Evolutionary conservation across 2,329 filamentous ascomycete genomes (phyloP), one percentile per base, ranked within the genome.

Genomic region (Colletotrichum noveboracense): DNA sequence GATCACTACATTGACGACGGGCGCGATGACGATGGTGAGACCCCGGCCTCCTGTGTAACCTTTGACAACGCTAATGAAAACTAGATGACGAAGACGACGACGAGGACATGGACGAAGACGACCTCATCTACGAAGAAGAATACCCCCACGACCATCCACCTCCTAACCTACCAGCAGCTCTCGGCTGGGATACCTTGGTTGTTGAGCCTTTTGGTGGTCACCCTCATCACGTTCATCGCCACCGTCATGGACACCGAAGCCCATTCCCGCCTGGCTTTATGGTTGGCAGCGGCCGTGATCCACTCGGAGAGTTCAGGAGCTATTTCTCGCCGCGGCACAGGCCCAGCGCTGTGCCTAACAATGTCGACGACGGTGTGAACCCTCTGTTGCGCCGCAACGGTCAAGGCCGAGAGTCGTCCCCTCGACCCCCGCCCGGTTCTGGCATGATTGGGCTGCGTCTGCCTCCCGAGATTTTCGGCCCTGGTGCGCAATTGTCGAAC

Each of bases 281-380:
- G 79, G 91, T 93, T 79, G 88, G 90, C 76, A 88, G 87, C 36
- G 81, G 81, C 77, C 89, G 90, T 55, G 90, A 91, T 79, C 88
- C 87, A 56, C 80, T 89, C 69, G 84, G 74, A 62, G 88, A 90
- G 73, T 89, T 90, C 79, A 86, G 87, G 58, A 88, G 83, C 78
- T 88, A 87, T 75, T 88, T 84, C 87, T 85, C 85, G 26, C 84
- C 91, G 78, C 85, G 88, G 76, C 89, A 92, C 79, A 88, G 91
- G 72, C 84, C 89, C 69, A 88, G 88, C 62, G 87, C 86, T 24
- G 87, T 90, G 36, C 86, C 90, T 68, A 89, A 90, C 72, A 88
- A 88, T 32, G 89, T 90, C 38, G 95, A 98, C 78, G 96, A 98
- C 82, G 96, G 95, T 5, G 89, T 93, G 26, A 98, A 98, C 81